Base-by-base conservation (phyloP, 768 basidiomycete genomes). In the Leccinum obscurum region DNA sequence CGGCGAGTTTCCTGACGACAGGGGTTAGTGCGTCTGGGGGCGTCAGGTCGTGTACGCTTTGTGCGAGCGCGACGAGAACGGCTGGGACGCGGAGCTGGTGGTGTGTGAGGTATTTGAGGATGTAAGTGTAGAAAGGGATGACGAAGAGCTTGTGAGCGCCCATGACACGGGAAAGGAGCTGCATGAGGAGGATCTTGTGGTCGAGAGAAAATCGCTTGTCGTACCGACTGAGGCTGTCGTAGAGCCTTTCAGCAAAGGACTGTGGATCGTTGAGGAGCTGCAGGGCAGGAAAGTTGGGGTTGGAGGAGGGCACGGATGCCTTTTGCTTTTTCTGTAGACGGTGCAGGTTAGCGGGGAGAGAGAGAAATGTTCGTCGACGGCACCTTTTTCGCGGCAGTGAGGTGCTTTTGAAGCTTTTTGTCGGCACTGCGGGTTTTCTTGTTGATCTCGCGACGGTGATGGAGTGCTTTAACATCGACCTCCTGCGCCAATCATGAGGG, bases 111-210 rank as follows among this genome's bases (percentile, higher is more conserved):
- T 97, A 99, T 72, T 92, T 95, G 77, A 95, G 80, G 73, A 97
- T 85, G 78, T 98, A 98, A 13, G 92, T 92, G 79, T 99, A 99
- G 76, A 98, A 97, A 2, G 89, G 85, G 48, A 98, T 88, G 41
- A 98, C 87, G 71, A 89, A 94, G 58, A 96, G 86, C 74, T 94
- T 95, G 78, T 98, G 95, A 2, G 84, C 78, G 30, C 93, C 93
- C 86, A 94, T 95, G 37, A 98, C 90, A 52, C 97, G 88, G 4
- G 94, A 91, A 50, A 98, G 84, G 54, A 99, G 88, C 71, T 97
- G 94, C 93, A 98, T 96, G 72, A 98, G 81, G 63, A 98, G 82
- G 58, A 99, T 90, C 77, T 97, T 98, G 81, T 98, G 97, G 67
- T 98, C 95, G 59, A 98, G 84, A 34, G 93, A 91, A 71, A 93